Percentiles rank a stretch among this genome's conserved stretches.
Evolutionary conservation across 1,139 yeast genomes (phyloP).

Genomic region (Kluyveromyces sp.): DNA sequence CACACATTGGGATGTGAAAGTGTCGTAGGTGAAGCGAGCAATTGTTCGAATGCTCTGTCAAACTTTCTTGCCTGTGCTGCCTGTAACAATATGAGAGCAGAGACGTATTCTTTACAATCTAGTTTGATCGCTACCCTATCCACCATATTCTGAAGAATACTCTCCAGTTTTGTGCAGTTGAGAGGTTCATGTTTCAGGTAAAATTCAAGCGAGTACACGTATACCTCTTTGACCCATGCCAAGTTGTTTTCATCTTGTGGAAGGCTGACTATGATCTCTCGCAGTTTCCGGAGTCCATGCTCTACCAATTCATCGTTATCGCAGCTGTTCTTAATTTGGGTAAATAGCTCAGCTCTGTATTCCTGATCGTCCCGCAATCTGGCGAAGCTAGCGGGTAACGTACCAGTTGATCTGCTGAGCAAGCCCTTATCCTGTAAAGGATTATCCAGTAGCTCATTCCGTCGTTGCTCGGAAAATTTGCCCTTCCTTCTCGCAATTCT

Average conservation of each 20-base stretch:
- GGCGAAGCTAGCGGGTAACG: slow-evolving; percentile 2
- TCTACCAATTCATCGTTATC: slow-evolving; percentile 9
- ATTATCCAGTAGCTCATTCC: slow-evolving; percentile 14
- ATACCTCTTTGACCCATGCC: slow-evolving; percentile 12
- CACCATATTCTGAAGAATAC: slow-evolving; percentile 12
- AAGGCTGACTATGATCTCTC: slow-evolving; percentile 19
- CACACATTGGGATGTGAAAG: neutral
- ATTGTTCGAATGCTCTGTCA: neutral
- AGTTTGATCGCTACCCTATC: slow-evolving; percentile 7
- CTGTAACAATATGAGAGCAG: slow-evolving; percentile 7
- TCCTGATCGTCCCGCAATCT: slow-evolving; percentile 10
- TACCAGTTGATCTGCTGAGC: slow-evolving; percentile 15
- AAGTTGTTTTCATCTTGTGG: slow-evolving; percentile 9
- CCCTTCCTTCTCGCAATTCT: slow-evolving; percentile 12
- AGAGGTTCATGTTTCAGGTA: slow-evolving; percentile 6
- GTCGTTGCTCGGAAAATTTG: slow-evolving; percentile 16
- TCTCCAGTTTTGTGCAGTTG: slow-evolving; percentile 10
- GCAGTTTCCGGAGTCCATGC: slow-evolving; percentile 22
- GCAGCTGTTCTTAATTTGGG: slow-evolving; percentile 7
- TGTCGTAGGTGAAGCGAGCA: neutral
- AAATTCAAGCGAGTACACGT: slow-evolving; percentile 12
- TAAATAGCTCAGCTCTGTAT: slow-evolving; percentile 12
- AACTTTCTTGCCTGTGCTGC: slow-evolving; percentile 1
- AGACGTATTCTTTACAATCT: neutral
- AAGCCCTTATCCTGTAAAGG: slow-evolving; percentile 15